Conservation (phyloP, 2,329 filamentous ascomycete genomes). For the Penicillium capsulatum region DNA sequence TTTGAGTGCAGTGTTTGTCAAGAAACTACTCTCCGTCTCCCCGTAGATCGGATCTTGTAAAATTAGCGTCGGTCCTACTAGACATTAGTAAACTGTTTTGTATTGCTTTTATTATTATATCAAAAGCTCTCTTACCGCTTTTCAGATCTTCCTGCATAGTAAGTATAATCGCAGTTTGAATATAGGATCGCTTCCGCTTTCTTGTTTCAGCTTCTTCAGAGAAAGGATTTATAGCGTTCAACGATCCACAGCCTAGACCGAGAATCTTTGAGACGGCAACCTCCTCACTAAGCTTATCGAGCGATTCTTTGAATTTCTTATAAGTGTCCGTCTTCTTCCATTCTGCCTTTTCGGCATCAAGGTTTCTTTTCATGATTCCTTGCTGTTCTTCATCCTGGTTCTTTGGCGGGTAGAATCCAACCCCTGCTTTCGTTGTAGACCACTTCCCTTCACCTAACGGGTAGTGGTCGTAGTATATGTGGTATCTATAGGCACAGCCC, state of each 20-base stretch:
- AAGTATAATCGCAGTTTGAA: background rate
- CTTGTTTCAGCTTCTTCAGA: background rate
- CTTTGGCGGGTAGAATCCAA: conserved; percentile 1
- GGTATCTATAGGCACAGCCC: background rate
- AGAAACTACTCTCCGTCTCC: background rate
- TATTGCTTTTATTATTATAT: background rate
- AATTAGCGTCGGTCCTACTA: background rate
- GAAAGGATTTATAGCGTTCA: conserved; percentile 2
- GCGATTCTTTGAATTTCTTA: background rate
- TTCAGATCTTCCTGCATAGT: conserved; percentile 1
- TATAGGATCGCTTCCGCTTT: background rate
- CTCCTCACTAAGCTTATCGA: background rate
- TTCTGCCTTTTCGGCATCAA: background rate
- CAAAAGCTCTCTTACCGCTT: conserved; percentile 1
- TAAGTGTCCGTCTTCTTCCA: conserved; percentile 1
- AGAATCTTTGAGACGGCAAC: conserved; percentile 1
- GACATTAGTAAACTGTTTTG: background rate
- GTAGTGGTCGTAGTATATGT: background rate
- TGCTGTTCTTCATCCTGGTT: background rate
- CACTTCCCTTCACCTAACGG: background rate
- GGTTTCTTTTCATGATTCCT: conserved; percentile 1
- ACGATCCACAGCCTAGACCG: conserved; percentile 2
- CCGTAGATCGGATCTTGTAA: conserved; percentile 2
- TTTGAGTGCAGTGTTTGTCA: background rate
- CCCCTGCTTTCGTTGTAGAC: background rate